phyloP scores from a whole-genome alignment of 116 monocot genomes.

The Trichopus zeylanicus region DNA sequence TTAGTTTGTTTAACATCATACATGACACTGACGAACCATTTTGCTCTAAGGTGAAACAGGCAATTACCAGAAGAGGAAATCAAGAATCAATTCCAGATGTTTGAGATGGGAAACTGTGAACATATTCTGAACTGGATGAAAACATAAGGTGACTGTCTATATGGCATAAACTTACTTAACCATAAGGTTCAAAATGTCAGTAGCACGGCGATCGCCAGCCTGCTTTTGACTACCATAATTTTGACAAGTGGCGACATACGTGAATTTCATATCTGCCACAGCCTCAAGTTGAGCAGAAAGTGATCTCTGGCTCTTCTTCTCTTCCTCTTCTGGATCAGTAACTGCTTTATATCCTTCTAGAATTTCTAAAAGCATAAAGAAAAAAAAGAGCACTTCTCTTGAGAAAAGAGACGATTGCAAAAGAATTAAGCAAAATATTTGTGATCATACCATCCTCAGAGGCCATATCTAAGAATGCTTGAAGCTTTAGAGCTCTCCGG shows the following conservation, averaged over 20 bases:
- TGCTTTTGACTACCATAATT: constrained; percentile 93
- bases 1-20: too few species aligned
- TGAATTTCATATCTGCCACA: constrained; percentile 94
- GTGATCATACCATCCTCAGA: constrained; percentile 57
- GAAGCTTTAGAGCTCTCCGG: constrained; percentile 87
- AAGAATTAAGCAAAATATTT: background rate
- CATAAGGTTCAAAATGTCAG: constrained; percentile 97
- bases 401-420: background rate
- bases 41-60: too few species aligned
- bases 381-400: background rate
- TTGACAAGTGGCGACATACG: constrained; percentile 93
- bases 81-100: too few species aligned
- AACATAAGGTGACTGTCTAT: background rate
- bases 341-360: constrained; percentile 93
- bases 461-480: constrained; percentile 99
- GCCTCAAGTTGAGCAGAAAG: constrained; percentile 84
- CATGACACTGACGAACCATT: too few species aligned
- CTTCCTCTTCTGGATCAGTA: constrained; percentile 64
- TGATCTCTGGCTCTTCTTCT: constrained; percentile 68
- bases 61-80: too few species aligned
- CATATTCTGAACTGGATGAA: background rate
- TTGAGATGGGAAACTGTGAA: too few species aligned
- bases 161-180: constrained; percentile 63
- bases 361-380: constrained; percentile 45
- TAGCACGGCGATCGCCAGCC: constrained; percentile 89